Conservation (phyloP, 2,329 filamentous ascomycete genomes). For the Beauveria sp. region DNA sequence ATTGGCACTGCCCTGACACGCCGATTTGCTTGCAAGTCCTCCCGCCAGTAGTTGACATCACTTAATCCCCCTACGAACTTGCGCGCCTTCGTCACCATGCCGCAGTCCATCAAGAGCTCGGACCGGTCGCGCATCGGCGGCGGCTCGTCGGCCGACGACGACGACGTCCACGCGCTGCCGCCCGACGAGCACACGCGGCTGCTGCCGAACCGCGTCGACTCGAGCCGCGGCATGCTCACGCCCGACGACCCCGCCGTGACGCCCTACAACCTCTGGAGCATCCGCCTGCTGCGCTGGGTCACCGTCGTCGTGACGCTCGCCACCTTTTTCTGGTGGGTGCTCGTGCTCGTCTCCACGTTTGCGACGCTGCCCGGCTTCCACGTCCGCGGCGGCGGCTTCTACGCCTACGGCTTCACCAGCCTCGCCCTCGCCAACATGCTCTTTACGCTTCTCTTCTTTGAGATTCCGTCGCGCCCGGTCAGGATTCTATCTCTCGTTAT, state of each 20-base stretch:
- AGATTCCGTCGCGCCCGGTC: slow-evolving; percentile 71
- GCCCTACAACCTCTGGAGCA: slow-evolving; percentile 91
- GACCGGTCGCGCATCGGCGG: not conserved
- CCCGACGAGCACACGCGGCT: slow-evolving; percentile 55
- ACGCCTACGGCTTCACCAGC: slow-evolving; percentile 75
- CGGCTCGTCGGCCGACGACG: slow-evolving; percentile 10
- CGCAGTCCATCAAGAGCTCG: not conserved
- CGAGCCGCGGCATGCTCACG: slow-evolving; percentile 27
- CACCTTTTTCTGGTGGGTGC: slow-evolving; percentile 85
- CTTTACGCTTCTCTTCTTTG: slow-evolving; percentile 78
- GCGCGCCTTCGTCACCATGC: not conserved
- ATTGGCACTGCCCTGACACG: too few species aligned
- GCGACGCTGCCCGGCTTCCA: slow-evolving; percentile 82
- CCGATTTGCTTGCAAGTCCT: too few species aligned
- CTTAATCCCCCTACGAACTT: too few species aligned
- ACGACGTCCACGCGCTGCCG: slow-evolving; percentile 20
- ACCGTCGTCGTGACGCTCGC: slow-evolving; percentile 68
- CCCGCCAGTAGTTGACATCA: too few species aligned
- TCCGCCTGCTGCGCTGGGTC: slow-evolving; percentile 70
- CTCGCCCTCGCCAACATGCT: slow-evolving; percentile 69
- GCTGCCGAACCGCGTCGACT: slow-evolving; percentile 59
- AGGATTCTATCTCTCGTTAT: slow-evolving; percentile 65
- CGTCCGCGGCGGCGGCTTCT: slow-evolving; percentile 85
- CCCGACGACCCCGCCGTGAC: slow-evolving; percentile 53
- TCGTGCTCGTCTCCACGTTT: slow-evolving; percentile 84